phyloP scores from a whole-genome alignment of 352 stramenopile species.

The Globisporangium yorkense region DNA sequence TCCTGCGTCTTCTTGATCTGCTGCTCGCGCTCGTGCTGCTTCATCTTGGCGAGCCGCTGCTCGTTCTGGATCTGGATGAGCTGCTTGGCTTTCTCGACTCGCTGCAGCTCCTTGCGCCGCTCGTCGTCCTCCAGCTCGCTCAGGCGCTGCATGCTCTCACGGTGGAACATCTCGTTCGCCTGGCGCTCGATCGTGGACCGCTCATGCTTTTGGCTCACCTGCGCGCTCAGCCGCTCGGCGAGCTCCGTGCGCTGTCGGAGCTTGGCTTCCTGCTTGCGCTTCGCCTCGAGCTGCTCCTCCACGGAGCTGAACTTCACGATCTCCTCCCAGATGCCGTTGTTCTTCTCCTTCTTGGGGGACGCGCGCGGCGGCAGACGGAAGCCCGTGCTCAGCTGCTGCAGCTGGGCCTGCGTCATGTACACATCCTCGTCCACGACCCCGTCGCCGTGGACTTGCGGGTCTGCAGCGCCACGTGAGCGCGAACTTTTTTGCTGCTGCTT shows the following conservation, averaged over 20 bases:
- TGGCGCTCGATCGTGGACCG: slow-evolving; percentile 31
- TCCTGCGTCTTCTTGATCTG: slow-evolving; percentile 51
- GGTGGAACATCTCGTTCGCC: slow-evolving; percentile 41
- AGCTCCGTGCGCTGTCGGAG: slow-evolving; percentile 28
- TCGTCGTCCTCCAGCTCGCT: slow-evolving; percentile 49
- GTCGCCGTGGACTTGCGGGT: background rate
- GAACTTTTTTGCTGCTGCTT: slow-evolving; percentile 2
- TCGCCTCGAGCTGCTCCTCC: slow-evolving; percentile 56
- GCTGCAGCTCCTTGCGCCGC: slow-evolving; percentile 43
- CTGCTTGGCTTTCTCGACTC: slow-evolving; percentile 46
- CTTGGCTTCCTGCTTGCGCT: slow-evolving; percentile 29
- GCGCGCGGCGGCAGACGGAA: slow-evolving; percentile 54
- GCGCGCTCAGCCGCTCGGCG: slow-evolving; percentile 36
- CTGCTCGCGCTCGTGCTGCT: slow-evolving; percentile 44
- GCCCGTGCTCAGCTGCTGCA: slow-evolving; percentile 63
- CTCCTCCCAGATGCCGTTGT: slow-evolving; percentile 77
- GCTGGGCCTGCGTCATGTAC: slow-evolving; percentile 63
- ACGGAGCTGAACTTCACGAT: slow-evolving; percentile 76
- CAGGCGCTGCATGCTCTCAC: slow-evolving; percentile 40
- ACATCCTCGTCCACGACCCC: slow-evolving; percentile 30
- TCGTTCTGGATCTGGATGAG: slow-evolving; percentile 68
- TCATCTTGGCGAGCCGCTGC: slow-evolving; percentile 51
- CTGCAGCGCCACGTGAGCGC: background rate
- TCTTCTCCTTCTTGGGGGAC: slow-evolving; percentile 72
- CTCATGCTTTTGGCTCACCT: slow-evolving; percentile 45